A percentile compares a stretch with the other conserved stretches of the same genome.
These are phyloP conservation scores for Ajuga chamaepitys DNA, from an alignment of 257 asterid genomes.

Conservation along the genomic window DNA sequence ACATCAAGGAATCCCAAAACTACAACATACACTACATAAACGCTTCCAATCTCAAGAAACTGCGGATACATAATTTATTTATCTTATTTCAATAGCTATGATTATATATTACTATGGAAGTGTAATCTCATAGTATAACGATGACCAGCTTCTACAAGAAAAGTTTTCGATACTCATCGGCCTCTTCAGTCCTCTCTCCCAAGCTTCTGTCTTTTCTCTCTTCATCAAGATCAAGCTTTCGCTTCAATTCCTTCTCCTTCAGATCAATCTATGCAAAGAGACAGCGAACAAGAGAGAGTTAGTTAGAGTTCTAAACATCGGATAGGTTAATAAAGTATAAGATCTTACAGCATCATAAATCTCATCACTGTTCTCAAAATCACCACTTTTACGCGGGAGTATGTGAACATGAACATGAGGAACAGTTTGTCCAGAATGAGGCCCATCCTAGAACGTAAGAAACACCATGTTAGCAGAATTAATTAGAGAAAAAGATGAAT, in stretches of 20 bases:
- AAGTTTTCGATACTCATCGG: constrained; percentile 55
- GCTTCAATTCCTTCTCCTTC: constrained; percentile 63
- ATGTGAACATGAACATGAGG: constrained; percentile 81
- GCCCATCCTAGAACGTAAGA: constrained; percentile 55
- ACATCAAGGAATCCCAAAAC: neutral
- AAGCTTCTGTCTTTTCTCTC: constrained; percentile 63
- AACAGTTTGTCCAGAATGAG: constrained; percentile 77
- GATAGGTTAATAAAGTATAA: neutral
- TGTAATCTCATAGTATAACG: too few relatives aligned
- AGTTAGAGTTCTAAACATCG: neutral
- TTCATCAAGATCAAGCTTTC: constrained; percentile 63
- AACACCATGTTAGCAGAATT: neutral
- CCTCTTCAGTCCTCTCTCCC: constrained; percentile 70
- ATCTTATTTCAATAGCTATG: neutral
- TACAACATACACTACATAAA: neutral
- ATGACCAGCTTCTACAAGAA: constrained; percentile 25
- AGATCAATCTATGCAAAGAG: constrained; percentile 37
- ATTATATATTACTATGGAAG: too few relatives aligned
- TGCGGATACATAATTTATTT: neutral
- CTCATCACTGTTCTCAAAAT: constrained; percentile 71
- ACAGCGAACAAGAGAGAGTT: neutral
- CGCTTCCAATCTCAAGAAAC: neutral
- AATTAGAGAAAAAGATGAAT: neutral
- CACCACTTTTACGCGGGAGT: constrained; percentile 64
- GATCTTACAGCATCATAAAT: constrained; percentile 69